Conservation (phyloP, 2,329 filamentous ascomycete species). For the Microcera coccophila region DNA sequence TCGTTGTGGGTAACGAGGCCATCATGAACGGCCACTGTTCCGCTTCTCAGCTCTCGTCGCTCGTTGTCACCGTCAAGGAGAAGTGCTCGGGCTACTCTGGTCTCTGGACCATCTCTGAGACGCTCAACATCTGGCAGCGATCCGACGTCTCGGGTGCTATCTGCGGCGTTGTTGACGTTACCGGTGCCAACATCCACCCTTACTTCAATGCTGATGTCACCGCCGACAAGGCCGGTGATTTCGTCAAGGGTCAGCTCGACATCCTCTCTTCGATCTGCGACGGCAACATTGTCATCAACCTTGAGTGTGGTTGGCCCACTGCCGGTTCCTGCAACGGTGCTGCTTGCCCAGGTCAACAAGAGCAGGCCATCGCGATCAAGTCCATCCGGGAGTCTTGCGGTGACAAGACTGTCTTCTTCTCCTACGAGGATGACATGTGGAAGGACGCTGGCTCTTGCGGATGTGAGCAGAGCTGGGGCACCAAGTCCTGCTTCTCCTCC, state of each 20-base stretch:
- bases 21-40: constrained; percentile 70
- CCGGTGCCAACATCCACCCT: constrained; percentile 84
- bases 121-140: constrained; percentile 72
- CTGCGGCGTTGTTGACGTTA: constrained; percentile 71
- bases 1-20: constrained; percentile 89
- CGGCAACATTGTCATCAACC: constrained; percentile 69
- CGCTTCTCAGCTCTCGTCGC: constrained; percentile 60
- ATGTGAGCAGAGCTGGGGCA: constrained; percentile 82
- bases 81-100: constrained; percentile 71
- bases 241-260: constrained; percentile 69
- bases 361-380: constrained; percentile 71
- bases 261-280: constrained; percentile 68
- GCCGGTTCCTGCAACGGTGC: constrained; percentile 64
- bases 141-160: constrained; percentile 54
- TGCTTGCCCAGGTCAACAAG: constrained; percentile 60
- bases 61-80: constrained; percentile 65
- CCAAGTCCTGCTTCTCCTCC: constrained; percentile 24
- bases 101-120: constrained; percentile 79
- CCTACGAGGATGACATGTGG: constrained; percentile 75
- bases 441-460: constrained; percentile 65
- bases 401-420: constrained; percentile 74
- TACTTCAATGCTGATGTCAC: constrained; percentile 78
- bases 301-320: constrained; percentile 89
- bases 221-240: constrained; percentile 66
- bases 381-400: constrained; percentile 65